phyloP scores from a whole-genome alignment of 148 eudicot species.

The Talinum fruticosum region DNA sequence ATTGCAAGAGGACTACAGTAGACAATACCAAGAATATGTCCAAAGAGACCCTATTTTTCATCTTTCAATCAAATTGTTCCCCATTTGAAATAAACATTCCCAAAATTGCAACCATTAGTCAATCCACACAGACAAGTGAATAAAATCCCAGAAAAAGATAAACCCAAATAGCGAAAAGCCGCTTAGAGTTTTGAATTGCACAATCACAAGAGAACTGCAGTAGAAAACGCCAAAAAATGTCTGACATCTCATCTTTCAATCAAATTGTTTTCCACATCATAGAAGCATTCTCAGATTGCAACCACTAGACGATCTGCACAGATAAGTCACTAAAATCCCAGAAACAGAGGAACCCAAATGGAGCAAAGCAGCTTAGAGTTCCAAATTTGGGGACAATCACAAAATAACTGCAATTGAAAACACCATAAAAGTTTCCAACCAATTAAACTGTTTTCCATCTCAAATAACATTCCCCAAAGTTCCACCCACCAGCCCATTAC shows the following conservation, averaged over 20 bases:
- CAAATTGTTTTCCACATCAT: not conserved
- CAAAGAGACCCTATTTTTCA: not conserved
- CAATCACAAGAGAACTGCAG: no score
- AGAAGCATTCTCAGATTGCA: not conserved
- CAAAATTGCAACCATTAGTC: not conserved
- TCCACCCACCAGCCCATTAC: not conserved
- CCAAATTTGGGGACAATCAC: no score
- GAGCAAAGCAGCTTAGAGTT: no score
- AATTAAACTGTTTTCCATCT: not conserved
- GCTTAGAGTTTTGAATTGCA: no score
- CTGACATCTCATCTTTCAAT: not conserved
- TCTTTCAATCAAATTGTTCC: not conserved
- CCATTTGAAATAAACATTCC: not conserved
- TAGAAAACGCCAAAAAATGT: no score
- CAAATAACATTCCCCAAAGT: not conserved
- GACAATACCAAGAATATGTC: not conserved
- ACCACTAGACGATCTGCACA: not conserved
- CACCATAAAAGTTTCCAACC: no score
- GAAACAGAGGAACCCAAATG: not conserved
- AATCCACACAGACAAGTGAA: not conserved
- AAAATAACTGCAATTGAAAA: no score
- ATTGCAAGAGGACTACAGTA: not conserved
- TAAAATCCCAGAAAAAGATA: not conserved
- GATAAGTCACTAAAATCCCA: not conserved
- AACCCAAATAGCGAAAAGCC: no score